These are phyloP conservation scores for Chenopodium suecicum DNA, from an alignment of 148 eudicot species.

Conservation along the genomic window DNA sequence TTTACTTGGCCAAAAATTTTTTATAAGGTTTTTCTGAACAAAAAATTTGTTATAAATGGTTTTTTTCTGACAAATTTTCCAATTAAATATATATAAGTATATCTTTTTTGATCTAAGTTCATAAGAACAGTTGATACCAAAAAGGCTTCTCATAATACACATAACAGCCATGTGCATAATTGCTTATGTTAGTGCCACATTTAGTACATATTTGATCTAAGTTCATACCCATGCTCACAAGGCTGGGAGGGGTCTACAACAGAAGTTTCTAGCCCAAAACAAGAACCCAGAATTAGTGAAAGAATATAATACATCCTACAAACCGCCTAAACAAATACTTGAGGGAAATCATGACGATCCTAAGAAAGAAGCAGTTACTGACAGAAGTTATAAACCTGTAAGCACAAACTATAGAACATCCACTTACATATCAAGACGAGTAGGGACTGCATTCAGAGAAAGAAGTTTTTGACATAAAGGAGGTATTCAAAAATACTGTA, in stretches of 20 bases:
- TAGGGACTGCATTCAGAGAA: slow-evolving; percentile 14
- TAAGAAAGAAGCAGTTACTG: slow-evolving; percentile 10
- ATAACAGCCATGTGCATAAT: too few species aligned
- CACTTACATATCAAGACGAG: background rate
- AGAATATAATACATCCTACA: slow-evolving; percentile 22
- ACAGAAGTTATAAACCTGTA: slow-evolving; percentile 2
- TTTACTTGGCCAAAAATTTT: too few species aligned
- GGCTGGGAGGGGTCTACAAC: background rate
- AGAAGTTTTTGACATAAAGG: slow-evolving; percentile 28
- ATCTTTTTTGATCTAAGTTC: too few species aligned
- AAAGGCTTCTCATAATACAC: too few species aligned
- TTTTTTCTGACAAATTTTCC: too few species aligned
- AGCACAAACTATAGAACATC: slow-evolving; percentile 14
- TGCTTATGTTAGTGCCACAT: too few species aligned
- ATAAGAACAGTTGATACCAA: too few species aligned
- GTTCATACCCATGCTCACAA: too few species aligned
- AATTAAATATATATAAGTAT: too few species aligned
- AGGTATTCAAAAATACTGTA: slow-evolving; percentile 9
- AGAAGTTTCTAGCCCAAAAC: slow-evolving; percentile 13
- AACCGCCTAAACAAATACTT: slow-evolving; percentile 18
- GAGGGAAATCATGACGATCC: slow-evolving; percentile 15
- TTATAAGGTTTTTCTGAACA: too few species aligned
- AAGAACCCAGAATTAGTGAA: slow-evolving; percentile 7
- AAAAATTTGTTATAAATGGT: too few species aligned
- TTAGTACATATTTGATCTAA: too few species aligned